Conservation (phyloP, 257 asterid species). For the Lantana camara region DNA sequence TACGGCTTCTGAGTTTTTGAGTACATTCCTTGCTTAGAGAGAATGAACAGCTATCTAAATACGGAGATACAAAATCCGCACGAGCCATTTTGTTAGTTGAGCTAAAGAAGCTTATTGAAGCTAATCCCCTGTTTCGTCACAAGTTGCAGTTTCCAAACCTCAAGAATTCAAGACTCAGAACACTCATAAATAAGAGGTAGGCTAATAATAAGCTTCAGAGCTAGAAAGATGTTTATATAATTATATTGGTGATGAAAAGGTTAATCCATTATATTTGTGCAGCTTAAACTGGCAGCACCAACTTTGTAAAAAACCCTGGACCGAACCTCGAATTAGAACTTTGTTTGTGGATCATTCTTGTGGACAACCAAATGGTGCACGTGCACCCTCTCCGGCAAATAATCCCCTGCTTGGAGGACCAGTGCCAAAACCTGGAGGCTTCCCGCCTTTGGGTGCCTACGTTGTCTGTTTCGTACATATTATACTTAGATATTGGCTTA, state of each 20-base stretch:
- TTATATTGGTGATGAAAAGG: no score
- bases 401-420: slow-evolving; percentile 78
- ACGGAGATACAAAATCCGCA: slow-evolving; percentile 94
- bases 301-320: slow-evolving; percentile 93
- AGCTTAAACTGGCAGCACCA: slow-evolving; percentile 99
- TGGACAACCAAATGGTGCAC: slow-evolving; percentile 88
- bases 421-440: slow-evolving; percentile 82
- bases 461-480: slow-evolving; percentile 55
- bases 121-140: slow-evolving; percentile 93
- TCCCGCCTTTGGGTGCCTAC: slow-evolving; percentile 86
- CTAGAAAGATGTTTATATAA: no score
- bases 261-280: slow-evolving; percentile 31
- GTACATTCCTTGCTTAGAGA: slow-evolving; percentile 54
- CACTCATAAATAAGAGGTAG: slow-evolving; percentile 95
- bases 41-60: slow-evolving; percentile 91
- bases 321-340: slow-evolving; percentile 96
- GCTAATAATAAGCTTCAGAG: not conserved
- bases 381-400: slow-evolving; percentile 88
- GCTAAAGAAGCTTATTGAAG: slow-evolving; percentile 95
- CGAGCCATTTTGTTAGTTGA: slow-evolving; percentile 90
- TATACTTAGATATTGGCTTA: slow-evolving; percentile 13
- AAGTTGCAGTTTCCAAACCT: slow-evolving; percentile 89
- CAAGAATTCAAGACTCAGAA: slow-evolving; percentile 84
- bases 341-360: slow-evolving; percentile 95
- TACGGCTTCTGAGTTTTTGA: slow-evolving; percentile 8